phyloP scores from a whole-genome alignment of 768 basidiomycete species.

The Pulveroboletus sp. region DNA sequence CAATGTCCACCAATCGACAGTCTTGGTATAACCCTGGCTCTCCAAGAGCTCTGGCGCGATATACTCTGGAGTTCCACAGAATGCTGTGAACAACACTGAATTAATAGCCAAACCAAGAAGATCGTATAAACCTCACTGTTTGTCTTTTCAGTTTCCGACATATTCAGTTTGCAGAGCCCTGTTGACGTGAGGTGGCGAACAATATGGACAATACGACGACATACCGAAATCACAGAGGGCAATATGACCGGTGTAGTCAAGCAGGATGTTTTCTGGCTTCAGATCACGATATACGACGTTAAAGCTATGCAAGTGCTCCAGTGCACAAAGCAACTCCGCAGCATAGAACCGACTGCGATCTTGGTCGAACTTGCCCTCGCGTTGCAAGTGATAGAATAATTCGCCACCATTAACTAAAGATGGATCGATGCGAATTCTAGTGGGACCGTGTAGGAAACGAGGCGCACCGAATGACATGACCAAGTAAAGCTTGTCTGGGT shows the following conservation, averaged over 20 bases:
- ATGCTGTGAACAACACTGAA: conserved; percentile 46
- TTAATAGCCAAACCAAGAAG: not conserved
- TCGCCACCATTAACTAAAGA: conserved; percentile 89
- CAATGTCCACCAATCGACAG: conserved; percentile 99
- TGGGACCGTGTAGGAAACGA: not conserved
- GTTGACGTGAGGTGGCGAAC: conserved; percentile 2
- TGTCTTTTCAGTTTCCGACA: conserved; percentile 96
- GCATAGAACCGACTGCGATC: conserved; percentile 93
- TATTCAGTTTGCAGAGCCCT: conserved; percentile 92
- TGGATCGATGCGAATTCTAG: not conserved
- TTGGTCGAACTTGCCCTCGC: conserved; percentile 95
- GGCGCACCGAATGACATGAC: conserved; percentile 90
- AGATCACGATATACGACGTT: conserved; percentile 98
- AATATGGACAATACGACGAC: conserved; percentile 2
- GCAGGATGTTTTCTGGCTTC: conserved; percentile 96
- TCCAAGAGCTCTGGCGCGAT: conserved; percentile 96
- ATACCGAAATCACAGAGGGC: conserved; percentile 93
- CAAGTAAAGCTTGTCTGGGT: conserved; percentile 93
- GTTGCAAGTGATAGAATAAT: conserved; percentile 94
- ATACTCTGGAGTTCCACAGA: conserved; percentile 98
- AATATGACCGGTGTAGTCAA: conserved; percentile 98
- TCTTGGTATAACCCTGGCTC: conserved; percentile 95
- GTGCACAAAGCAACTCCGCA: conserved; percentile 90
- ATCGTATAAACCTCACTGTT: conserved; percentile 60
- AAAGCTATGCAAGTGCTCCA: conserved; percentile 95